phyloP scores from a whole-genome alignment of 2,329 filamentous ascomycete genomes.

The Talaromyces sp. region DNA sequence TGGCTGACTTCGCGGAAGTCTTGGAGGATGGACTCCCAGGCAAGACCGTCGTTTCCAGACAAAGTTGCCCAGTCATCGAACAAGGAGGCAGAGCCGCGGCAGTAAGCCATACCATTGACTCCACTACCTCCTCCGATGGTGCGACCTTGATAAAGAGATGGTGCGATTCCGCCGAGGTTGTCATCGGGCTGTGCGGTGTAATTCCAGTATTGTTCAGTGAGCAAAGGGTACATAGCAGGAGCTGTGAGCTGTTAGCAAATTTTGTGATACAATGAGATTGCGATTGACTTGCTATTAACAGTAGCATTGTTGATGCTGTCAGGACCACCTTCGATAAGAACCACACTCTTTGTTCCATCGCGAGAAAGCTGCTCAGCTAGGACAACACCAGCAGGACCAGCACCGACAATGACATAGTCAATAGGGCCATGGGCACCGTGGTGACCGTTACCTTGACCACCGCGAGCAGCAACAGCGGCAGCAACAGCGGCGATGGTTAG shows the following conservation, averaged over 20 bases:
- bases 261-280: neutral
- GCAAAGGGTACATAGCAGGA: neutral
- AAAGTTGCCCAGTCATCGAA: conserved; percentile 27
- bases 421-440: neutral
- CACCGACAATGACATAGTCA: conserved; percentile 3
- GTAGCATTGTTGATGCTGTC: neutral
- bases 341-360: neutral
- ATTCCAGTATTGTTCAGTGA: neutral
- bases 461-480: neutral
- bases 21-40: conserved; percentile 18
- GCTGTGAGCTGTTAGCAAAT: neutral
- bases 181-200: neutral
- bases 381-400: conserved; percentile 2
- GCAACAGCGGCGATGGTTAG: neutral
- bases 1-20: neutral
- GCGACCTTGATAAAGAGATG: conserved; percentile 22
- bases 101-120: conserved; percentile 27
- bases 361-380: conserved; percentile 5
- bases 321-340: conserved; percentile 1
- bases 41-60: conserved; percentile 23
- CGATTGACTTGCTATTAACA: conserved; percentile 6
- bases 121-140: conserved; percentile 25
- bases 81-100: conserved; percentile 25
- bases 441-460: neutral
- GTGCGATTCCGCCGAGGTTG: neutral